Percentiles rank a stretch among this genome's conserved stretches.
These are phyloP conservation scores for Cymodocea nodosa DNA, from an alignment of 116 monocot genomes.

Conservation along the genomic window DNA sequence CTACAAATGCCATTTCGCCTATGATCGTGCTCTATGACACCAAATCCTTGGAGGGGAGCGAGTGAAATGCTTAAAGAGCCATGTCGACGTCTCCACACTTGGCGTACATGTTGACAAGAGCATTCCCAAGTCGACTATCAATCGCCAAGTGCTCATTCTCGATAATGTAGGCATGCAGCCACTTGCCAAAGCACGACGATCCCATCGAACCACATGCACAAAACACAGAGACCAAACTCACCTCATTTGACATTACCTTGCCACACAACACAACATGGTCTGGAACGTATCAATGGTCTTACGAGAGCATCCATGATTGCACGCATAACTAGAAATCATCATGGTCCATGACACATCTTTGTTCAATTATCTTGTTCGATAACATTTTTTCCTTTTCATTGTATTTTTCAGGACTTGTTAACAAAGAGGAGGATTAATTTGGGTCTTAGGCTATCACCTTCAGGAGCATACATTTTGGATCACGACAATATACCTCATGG, in stretches of 20 bases:
- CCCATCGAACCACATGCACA: background rate
- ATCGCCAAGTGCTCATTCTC: background rate
- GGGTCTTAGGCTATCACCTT: too few relatives aligned
- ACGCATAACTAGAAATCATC: constrained; percentile 7
- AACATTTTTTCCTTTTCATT: too few relatives aligned
- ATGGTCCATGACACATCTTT: constrained; percentile 21
- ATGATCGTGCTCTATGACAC: constrained; percentile 13
- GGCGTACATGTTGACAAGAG: constrained; percentile 17
- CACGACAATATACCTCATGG: too few relatives aligned
- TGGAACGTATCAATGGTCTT: constrained; percentile 3
- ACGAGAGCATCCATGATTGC: background rate
- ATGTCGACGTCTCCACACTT: constrained; percentile 11
- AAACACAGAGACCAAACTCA: constrained; percentile 3
- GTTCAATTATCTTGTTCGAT: too few relatives aligned
- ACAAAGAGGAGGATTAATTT: too few relatives aligned
- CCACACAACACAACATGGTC: background rate
- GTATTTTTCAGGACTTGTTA: too few relatives aligned
- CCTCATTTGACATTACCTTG: constrained; percentile 2
- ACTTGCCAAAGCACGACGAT: background rate
- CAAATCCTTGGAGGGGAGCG: constrained; percentile 19
- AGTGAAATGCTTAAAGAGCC: constrained; percentile 7
- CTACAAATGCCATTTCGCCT: constrained; percentile 6
- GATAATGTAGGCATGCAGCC: constrained; percentile 3
- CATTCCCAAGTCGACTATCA: background rate
- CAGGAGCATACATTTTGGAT: too few relatives aligned